Evolutionary conservation across 352 stramenopile species (phyloP), one percentile per base, ranked within the genome.

Genomic region (Globisporangium rhizosaccharum): DNA sequence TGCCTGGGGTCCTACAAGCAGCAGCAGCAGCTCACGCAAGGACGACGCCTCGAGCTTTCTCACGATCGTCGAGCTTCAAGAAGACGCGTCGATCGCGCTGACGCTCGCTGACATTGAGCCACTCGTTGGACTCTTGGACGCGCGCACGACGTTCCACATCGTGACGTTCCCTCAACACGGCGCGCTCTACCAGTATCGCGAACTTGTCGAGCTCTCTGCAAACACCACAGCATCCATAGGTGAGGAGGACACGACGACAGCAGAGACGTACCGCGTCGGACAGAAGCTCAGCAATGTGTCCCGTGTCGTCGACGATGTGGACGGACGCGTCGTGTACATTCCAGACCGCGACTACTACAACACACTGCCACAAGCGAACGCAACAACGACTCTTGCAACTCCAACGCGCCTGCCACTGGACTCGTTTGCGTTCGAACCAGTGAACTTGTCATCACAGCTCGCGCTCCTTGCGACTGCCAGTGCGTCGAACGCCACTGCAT

Each of bases 311-410:
- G 25, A 53, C 39, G 74, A 85, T 30, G 10, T 37, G 42, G 39
- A 56, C 8, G 72, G 72, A 44, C 47, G 64, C 28, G 12, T 88
- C 30, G 23, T 88, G 39, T 88, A 82, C 55, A 53, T 72, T 3
- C 79, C 76, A 5, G 49, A 82, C 4, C 62, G 56, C 1, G 66
- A 88, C 62, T 88, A 88, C 53, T 86, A 75, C 61, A 86, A 85
- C 50, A 9, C 61, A 3, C 30, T 73, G 11, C 17, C 62, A 23
- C 45, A n/a, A 26, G 23, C 14, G 14, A 46, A 54, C 0, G 30
- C 48, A 23, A 8, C 57, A 60, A 28, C 37, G 15, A 8, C 14
- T 25, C 15, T 6, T 18, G 44, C 15, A 23, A 25, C 44, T 28
- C n/a, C 3, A 18, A 26, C 41, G 37, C 48, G 25, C 23, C 39